Percentiles rank a stretch among this genome's conserved stretches.
Conservation (phyloP, 768 basidiomycete genomes). For the Lentinula detonsa region DNA sequence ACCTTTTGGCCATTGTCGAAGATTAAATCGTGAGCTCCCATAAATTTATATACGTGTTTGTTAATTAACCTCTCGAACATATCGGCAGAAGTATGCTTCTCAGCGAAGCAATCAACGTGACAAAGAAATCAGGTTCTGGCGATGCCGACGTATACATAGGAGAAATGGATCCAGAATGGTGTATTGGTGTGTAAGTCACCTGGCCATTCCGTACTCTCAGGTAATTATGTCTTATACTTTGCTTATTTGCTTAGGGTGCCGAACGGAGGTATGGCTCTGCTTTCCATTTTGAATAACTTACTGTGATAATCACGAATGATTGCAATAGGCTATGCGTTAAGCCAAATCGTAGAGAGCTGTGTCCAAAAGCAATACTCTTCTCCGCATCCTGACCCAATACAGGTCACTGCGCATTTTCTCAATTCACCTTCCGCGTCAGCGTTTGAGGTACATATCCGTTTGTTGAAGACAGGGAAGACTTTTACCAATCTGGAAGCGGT, state of each 20-base stretch:
- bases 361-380: constrained; percentile 42
- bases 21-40: too few relatives aligned
- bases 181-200: not conserved
- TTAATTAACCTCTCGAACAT: too few relatives aligned
- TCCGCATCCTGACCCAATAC: constrained; percentile 48
- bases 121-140: not conserved
- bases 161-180: not conserved
- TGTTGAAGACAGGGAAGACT: constrained; percentile 41
- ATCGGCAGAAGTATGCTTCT: not conserved
- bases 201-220: not conserved
- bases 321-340: constrained; percentile 50
- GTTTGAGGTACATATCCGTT: constrained; percentile 43
- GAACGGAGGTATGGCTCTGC: not conserved
- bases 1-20: too few relatives aligned
- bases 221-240: too few relatives aligned
- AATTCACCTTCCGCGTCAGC: constrained; percentile 31
- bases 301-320: not conserved
- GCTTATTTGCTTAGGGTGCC: not conserved
- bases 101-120: not conserved
- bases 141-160: not conserved
- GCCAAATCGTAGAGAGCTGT: constrained; percentile 48
- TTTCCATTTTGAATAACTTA: not conserved
- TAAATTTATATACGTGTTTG: too few relatives aligned
- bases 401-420: constrained; percentile 57
- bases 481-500: constrained; percentile 57